Evolutionary conservation across 495 filamentous ascomycete genomes (phyloP).

Genomic region (Trichoderma parareesei): DNA sequence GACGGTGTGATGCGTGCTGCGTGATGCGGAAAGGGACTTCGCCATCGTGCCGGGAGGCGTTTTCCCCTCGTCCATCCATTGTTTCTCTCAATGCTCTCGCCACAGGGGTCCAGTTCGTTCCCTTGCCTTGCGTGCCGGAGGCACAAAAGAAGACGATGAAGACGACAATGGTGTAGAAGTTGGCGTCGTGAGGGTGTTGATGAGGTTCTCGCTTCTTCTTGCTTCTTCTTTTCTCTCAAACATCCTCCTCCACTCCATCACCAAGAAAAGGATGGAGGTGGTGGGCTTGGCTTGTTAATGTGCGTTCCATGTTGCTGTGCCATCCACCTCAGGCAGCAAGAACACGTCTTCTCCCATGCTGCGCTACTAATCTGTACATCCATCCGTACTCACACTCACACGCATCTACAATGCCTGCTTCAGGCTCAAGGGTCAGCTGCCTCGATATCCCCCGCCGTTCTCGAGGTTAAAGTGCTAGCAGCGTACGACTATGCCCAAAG

Average conservation of each 20-base stretch:
- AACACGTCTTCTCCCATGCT: neutral
- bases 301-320: neutral
- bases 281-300: neutral
- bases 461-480: too few species aligned
- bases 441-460: neutral
- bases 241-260: neutral
- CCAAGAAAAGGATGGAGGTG: neutral
- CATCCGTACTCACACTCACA: too few species aligned
- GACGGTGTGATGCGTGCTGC: neutral
- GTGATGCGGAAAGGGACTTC: neutral
- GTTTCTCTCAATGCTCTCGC: neutral
- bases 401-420: too few species aligned
- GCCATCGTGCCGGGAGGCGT: neutral
- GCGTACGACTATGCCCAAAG: neutral
- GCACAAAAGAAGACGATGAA: neutral
- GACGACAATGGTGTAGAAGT: neutral
- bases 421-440: neutral
- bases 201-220: too few species aligned
- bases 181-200: too few species aligned
- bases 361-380: neutral
- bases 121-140: neutral
- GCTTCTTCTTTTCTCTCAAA: neutral
- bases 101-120: neutral
- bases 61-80: neutral
- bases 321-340: neutral